Conservation (phyloP, 352 stramenopile genomes). For the Globisporangium cylindrosporum region DNA sequence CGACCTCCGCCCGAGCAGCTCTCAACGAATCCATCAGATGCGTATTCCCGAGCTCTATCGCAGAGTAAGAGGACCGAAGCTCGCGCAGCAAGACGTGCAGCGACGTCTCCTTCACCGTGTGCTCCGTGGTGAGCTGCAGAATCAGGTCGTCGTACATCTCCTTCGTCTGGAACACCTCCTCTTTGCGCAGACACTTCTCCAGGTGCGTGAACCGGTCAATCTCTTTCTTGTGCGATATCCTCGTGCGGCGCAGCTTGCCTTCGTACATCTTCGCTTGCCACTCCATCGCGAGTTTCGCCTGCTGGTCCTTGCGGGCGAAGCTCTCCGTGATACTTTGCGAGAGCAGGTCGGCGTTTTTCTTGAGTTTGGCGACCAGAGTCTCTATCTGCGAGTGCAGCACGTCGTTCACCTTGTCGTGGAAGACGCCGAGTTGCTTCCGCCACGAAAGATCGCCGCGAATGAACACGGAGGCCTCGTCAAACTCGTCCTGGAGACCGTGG, state of each 20-base stretch:
- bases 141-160: constrained; percentile 44
- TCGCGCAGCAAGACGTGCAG: constrained; percentile 50
- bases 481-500: constrained; percentile 40
- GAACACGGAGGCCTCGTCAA: constrained; percentile 53
- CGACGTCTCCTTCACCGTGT: constrained; percentile 36
- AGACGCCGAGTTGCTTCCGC: constrained; percentile 46
- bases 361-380: constrained; percentile 20
- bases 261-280: constrained; percentile 47
- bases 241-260: constrained; percentile 47
- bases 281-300: constrained; percentile 34
- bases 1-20: constrained; percentile 35
- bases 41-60: constrained; percentile 47
- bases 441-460: constrained; percentile 62
- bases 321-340: constrained; percentile 36
- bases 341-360: constrained; percentile 32
- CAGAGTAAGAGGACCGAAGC: constrained; percentile 40
- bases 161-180: constrained; percentile 54
- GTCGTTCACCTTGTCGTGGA: constrained; percentile 52
- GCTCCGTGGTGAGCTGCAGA: constrained; percentile 37
- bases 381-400: constrained; percentile 26
- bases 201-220: constrained; percentile 55
- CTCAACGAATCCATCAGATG: constrained; percentile 55
- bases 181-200: constrained; percentile 59
- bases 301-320: constrained; percentile 29
- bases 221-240: constrained; percentile 55